phyloP scores from a whole-genome alignment of 2,329 filamentous ascomycete genomes.

The Diaporthe longicolla region DNA sequence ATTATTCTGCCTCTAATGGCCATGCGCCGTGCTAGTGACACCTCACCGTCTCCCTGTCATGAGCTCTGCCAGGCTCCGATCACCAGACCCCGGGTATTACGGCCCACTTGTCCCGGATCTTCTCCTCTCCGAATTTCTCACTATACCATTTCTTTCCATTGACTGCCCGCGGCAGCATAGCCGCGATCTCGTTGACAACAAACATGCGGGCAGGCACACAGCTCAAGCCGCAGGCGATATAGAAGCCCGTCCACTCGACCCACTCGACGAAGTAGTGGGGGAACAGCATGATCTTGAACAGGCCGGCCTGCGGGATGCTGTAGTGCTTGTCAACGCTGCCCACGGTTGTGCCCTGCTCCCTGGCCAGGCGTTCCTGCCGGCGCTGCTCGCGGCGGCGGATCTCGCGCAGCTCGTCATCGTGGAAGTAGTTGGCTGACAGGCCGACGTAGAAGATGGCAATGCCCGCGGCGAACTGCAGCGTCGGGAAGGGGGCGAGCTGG shows the following conservation, averaged over 20 bases:
- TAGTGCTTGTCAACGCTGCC: constrained; percentile 83
- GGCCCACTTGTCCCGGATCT: constrained; percentile 81
- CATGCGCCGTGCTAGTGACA: background rate
- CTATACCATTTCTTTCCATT: constrained; percentile 89
- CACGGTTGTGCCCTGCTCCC: constrained; percentile 51
- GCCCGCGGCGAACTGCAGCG: constrained; percentile 71
- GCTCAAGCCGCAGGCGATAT: constrained; percentile 77
- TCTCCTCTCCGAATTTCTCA: constrained; percentile 87
- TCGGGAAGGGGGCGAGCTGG: constrained; percentile 54
- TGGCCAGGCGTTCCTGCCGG: constrained; percentile 64
- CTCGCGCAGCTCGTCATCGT: constrained; percentile 91
- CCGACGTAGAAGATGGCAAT: constrained; percentile 82
- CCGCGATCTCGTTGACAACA: constrained; percentile 86
- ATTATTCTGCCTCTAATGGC: background rate
- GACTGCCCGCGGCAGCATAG: constrained; percentile 90
- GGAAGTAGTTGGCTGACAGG: constrained; percentile 85
- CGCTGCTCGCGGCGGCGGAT: constrained; percentile 80
- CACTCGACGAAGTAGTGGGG: constrained; percentile 98
- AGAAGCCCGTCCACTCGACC: constrained; percentile 95
- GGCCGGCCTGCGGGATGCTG: constrained; percentile 84
- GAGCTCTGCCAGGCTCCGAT: background rate
- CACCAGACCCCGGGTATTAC: constrained; percentile 70
- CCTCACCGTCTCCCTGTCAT: background rate
- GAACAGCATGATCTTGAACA: constrained; percentile 87
- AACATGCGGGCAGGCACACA: constrained; percentile 86